A percentile compares a stretch with the other conserved stretches of the same genome.
phyloP scores from a whole-genome alignment of 192 early-diverging fungal genomes.

The Podila epicladia region DNA sequence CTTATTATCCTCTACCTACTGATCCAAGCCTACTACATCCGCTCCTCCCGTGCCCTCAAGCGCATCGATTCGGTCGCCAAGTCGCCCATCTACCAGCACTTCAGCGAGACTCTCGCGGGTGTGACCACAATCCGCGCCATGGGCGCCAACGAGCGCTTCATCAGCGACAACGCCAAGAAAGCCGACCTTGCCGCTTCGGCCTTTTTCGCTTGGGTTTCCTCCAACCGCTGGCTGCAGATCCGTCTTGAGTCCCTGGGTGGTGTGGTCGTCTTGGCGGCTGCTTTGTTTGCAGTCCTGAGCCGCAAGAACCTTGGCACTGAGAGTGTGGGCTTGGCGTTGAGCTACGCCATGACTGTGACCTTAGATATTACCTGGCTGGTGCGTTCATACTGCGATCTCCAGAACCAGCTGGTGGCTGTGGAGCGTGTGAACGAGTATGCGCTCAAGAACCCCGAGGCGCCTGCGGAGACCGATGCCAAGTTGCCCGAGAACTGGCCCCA shows the following conservation, averaged over 20 bases:
- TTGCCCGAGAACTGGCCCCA: slow-evolving; percentile 54
- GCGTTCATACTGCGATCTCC: slow-evolving; percentile 58
- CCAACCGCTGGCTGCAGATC: slow-evolving; percentile 78
- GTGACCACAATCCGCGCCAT: slow-evolving; percentile 77
- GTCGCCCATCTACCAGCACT: slow-evolving; percentile 82
- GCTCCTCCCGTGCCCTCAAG: slow-evolving; percentile 82
- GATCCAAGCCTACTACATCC: slow-evolving; percentile 72
- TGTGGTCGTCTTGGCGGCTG: slow-evolving; percentile 78
- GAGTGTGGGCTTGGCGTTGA: slow-evolving; percentile 76
- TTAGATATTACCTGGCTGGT: slow-evolving; percentile 77
- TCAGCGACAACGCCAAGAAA: slow-evolving; percentile 40
- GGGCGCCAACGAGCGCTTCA: slow-evolving; percentile 57
- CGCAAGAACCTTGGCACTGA: slow-evolving; percentile 66
- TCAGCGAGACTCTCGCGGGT: slow-evolving; percentile 72
- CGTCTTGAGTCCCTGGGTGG: slow-evolving; percentile 89
- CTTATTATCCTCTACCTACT: slow-evolving; percentile 57
- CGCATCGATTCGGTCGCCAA: slow-evolving; percentile 84
- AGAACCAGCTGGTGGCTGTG: slow-evolving; percentile 78
- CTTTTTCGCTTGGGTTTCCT: slow-evolving; percentile 77
- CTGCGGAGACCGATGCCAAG: slow-evolving; percentile 42
- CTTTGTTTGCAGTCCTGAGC: slow-evolving; percentile 73
- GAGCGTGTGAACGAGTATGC: slow-evolving; percentile 86
- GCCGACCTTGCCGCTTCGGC: slow-evolving; percentile 63
- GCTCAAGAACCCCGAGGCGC: slow-evolving; percentile 78
- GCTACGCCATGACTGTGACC: slow-evolving; percentile 85